Base-by-base conservation (phyloP, 164 flowering plant species). In the Macadamia tetraphylla region DNA sequence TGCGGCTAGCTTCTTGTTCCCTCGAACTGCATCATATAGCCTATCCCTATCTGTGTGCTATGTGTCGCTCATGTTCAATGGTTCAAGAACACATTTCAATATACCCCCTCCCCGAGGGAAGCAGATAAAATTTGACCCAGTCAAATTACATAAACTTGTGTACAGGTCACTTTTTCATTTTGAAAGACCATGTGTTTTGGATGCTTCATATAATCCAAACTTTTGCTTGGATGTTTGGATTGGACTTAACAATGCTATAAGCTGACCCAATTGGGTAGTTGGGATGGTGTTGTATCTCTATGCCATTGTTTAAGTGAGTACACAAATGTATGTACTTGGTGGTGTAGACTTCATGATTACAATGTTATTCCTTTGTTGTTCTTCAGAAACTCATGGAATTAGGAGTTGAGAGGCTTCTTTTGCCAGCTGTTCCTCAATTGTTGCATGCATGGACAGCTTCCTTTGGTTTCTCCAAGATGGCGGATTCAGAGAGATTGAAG, bases 351-450 rank as follows among this genome's bases (percentile, higher is more conserved):
- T 11, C 55, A 9, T 14, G 40, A 60, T 59, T 52, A 57, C 23
- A 66, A 55, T 67, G 18, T 53, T 63, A 6, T 67, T 70, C 70
- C 40, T 32, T 12, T n/a, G 49, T 42, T 58, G 42, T 29, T 73
- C 65, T 76, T 40, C 84, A 95, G 99, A 80, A 69, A 68, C 93
- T 95, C 55, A 71, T 56, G 60, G 82, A 79, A 57, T 65, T 95
- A 55, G 96, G 93, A 58, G 90, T 92, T n/a, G 86, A 90, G 80
- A 86, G 84, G 81, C 66, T 92, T 67, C 73, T 91, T 69, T 76
- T 95, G 79, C 97, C 99, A 56, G 92, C 99, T 55, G 82, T 81
- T 59, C 81, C 85, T 29, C 76, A 74, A 64, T 79, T 85, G 42
- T 68, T 90, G 14, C 71, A 81, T 52, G 78, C 94, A 29, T 94